Evolutionary conservation across 140 eudicot species (phyloP).

Genomic region (Stevia rebaudiana): DNA sequence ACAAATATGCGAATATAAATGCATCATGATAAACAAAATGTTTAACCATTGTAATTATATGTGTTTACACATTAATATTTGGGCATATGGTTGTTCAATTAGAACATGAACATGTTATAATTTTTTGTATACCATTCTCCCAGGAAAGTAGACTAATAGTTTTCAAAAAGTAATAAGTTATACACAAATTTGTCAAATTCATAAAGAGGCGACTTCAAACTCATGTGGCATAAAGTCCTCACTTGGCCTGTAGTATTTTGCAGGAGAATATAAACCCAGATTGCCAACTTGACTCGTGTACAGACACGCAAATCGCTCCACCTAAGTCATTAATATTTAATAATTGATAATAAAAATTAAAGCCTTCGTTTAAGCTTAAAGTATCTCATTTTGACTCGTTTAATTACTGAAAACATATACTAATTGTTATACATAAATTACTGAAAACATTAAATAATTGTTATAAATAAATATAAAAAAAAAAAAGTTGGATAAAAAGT

Average conservation of each 20-base stretch:
- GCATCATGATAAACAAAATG: not conserved
- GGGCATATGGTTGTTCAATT: not conserved
- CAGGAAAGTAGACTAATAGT: not conserved
- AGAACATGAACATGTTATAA: not conserved
- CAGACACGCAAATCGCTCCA: constrained; percentile 93
- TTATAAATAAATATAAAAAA: not conserved
- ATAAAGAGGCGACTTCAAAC: constrained; percentile 48
- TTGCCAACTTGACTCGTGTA: constrained; percentile 84
- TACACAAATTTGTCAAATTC: constrained; percentile 10
- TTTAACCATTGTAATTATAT: not conserved
- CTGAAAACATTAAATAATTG: not conserved
- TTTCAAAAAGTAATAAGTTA: constrained; percentile 12
- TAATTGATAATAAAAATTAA: not conserved
- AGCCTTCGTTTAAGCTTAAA: too few relatives aligned
- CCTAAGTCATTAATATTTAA: too few relatives aligned
- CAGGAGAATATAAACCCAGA: constrained; percentile 76
- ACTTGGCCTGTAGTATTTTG: constrained; percentile 88
- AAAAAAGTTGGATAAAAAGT: not conserved
- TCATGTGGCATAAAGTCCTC: constrained; percentile 97
- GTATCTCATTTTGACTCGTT: too few relatives aligned
- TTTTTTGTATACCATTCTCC: not conserved
- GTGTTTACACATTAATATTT: not conserved
- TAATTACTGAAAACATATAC: not conserved
- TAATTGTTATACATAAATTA: too few relatives aligned
- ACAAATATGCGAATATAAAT: not conserved